Percentiles rank a stretch among this genome's conserved stretches.
Conservation (phyloP, 1,139 yeast genomes). For the Diutina siamensis region DNA sequence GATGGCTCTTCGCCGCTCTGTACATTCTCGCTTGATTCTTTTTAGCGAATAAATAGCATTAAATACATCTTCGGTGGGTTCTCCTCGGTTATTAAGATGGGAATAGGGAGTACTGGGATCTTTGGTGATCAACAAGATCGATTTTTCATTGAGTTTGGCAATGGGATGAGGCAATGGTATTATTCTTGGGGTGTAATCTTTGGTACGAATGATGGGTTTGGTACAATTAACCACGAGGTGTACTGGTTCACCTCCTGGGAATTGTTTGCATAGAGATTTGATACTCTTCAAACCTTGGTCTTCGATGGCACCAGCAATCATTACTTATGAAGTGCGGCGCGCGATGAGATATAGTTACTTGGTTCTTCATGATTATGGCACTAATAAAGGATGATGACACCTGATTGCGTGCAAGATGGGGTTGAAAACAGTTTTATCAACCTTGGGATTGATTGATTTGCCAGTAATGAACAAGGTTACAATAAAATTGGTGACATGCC, state of each 20-base stretch:
- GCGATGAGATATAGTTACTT: neutral
- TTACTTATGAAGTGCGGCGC: neutral
- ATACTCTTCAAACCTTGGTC: neutral
- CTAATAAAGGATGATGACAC: neutral
- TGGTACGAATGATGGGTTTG: slow-evolving; percentile 33
- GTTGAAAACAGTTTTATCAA: no score
- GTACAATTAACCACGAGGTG: slow-evolving; percentile 45
- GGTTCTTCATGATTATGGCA: no score
- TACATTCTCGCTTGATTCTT: slow-evolving; percentile 37
- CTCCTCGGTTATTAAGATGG: slow-evolving; percentile 31
- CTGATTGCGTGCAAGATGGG: no score
- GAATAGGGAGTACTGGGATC: slow-evolving; percentile 54
- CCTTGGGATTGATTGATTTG: no score
- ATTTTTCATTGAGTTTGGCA: slow-evolving; percentile 32
- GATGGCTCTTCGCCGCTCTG: slow-evolving; percentile 29
- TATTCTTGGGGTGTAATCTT: slow-evolving; percentile 54
- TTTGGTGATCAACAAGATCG: slow-evolving; percentile 51
- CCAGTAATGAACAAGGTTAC: no score
- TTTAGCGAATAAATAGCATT: slow-evolving; percentile 46
- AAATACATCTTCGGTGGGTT: slow-evolving; percentile 48
- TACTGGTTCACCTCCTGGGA: slow-evolving; percentile 18
- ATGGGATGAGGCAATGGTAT: slow-evolving; percentile 47
- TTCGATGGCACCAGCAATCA: neutral
- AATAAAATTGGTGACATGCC: no score
- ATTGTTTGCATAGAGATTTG: neutral